Evolutionary conservation across 768 basidiomycete genomes (phyloP), one percentile per base, ranked within the genome.

Genomic region (Pisolithus albus): DNA sequence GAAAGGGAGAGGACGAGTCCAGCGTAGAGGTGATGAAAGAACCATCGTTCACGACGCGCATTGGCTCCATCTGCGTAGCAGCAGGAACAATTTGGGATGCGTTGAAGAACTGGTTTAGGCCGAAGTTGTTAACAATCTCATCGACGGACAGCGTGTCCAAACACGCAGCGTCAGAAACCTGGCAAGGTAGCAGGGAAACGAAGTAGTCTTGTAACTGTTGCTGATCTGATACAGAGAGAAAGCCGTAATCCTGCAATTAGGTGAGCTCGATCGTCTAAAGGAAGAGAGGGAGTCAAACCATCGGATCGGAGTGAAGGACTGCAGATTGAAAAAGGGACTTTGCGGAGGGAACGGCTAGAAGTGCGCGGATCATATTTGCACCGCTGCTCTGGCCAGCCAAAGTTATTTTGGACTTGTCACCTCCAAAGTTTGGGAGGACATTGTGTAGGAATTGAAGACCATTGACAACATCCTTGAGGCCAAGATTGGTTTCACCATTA

Each of bases 221-320:
- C 49, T 89, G 86, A 16, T 80, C 79, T 21, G 66, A 58, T 0
- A 73, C 55, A 42, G 77, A 71, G 4, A 88, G 69, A 63, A 90
- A 85, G 5, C 88, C 88, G 59, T 79, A 90, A 64, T 85, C 76
- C 88, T 89, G 54, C 4, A 42, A 56, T 24, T 48, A 40, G n/a
- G 47, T 19, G 44, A 52, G 26, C 54, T 56, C 46, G 36, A 50
- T 28, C 18, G 24, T 36, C 6, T 11, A 16, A 23, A 38, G 10
- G 43, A 28, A 7, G 50, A 30, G 4, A 42, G 2, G 10, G 46
- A 1, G 19, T 60, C 76, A 52, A 59, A 86, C 88, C 81, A 93
- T 88, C 2, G 92, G 87, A 61, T 93, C 92, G 0, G 89, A 92
- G 49, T 94, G 90, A 18, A 93, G 62, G 52, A 92, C 90, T 0